Conservation (phyloP, 1,284 basidiomycete species). For the Cutaneotrichosporon cavernicola region DNA sequence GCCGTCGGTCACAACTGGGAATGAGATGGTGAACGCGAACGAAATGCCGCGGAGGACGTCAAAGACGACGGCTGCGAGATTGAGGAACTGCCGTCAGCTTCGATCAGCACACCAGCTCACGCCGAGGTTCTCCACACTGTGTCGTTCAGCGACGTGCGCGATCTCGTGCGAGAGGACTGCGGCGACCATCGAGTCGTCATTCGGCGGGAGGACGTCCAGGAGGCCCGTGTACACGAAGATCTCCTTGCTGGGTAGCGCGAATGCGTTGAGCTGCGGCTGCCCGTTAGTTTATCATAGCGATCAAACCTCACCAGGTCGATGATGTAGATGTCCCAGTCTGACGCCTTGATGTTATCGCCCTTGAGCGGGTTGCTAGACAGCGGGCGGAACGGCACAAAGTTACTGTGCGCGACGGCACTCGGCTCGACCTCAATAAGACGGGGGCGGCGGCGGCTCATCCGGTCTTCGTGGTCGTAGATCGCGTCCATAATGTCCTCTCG, state of each 20-base stretch:
- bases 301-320: constrained; percentile 52
- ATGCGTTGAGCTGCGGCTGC: constrained; percentile 55
- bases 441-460: constrained; percentile 10
- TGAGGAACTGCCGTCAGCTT: constrained; percentile 51
- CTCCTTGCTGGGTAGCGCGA: constrained; percentile 57
- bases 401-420: constrained; percentile 49
- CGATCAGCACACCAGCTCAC: constrained; percentile 32
- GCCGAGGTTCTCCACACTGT: constrained; percentile 57
- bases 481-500: constrained; percentile 37
- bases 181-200: constrained; percentile 55
- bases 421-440: constrained; percentile 26
- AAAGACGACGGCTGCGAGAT: constrained; percentile 56
- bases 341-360: constrained; percentile 40
- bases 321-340: constrained; percentile 57
- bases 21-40: constrained; percentile 57
- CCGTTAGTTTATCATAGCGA: constrained; percentile 13
- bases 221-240: constrained; percentile 58
- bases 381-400: constrained; percentile 51
- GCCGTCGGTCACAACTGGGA: constrained; percentile 56
- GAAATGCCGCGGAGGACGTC: constrained; percentile 57
- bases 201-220: constrained; percentile 51
- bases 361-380: constrained; percentile 55
- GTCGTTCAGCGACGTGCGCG: constrained; percentile 56
- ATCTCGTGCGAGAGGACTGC: constrained; percentile 57
- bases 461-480: constrained; percentile 35